Base-by-base conservation (phyloP, 83 land plant species). In the Picea mariana region DNA sequence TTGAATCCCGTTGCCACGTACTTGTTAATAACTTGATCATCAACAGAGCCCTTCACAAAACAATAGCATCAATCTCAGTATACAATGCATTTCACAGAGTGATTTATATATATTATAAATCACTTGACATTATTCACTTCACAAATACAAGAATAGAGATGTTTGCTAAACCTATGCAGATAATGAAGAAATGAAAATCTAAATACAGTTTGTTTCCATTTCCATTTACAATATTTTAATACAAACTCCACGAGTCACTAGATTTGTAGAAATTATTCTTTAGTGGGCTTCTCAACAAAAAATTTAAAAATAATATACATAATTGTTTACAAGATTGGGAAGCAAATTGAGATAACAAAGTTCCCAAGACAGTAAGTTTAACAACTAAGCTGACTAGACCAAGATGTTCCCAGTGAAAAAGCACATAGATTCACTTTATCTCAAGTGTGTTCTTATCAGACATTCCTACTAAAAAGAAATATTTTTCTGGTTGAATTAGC, bases 21-120 rank as follows among this genome's bases (percentile, higher is more conserved):
- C 85, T 93, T 96, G 81, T 79, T 83, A 58, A 94, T 89, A 20
- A 91, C 81, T 44, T 97, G 98, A 86, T 96, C 96, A n/a, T 88
- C 85, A 5, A 59, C 78, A 13, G 87, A 77, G 60, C 81, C 84
- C 90, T 88, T 26, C 65, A 59, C 42, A 58, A 61, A 59, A 2
- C 66, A 58, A 59, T 6, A 62, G 55, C 40, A 20, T 55, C 31
- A 73, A 78, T 4, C 13, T 34, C 44, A 77, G 66, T 18, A 59
- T 24, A 78, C 9, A 72, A 17, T 20, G 55, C 76, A 72, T 42
- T 72, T 72, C 52, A 72, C 9, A 6, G 55, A 72, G 8, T 20
- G 24, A 72, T 40, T 20, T 40, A 71, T n/a, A 18, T 44, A 20
- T 1, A 18, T 42, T n/a, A 18, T 44, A 20, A 1, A 18, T 42